Base-by-base conservation (phyloP, 805 yeast species). In the Kurtzmaniella fragi region DNA sequence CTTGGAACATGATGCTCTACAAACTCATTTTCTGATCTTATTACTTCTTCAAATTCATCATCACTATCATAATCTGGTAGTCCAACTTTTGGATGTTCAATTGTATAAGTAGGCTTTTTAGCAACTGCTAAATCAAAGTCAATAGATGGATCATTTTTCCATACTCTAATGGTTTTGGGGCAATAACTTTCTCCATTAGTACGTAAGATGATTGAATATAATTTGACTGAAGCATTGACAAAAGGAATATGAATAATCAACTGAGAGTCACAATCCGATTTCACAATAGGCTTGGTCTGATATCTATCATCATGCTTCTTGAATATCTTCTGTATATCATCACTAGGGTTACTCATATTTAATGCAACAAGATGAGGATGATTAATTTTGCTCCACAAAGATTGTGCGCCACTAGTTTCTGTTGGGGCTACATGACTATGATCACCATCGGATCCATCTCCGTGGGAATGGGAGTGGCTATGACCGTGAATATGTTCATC, bases 1-100 rank as follows among this genome's bases (percentile, higher is more conserved):
- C 96, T 70, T 15, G 95, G 95, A 25, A 89, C 60, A 42, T 77
- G 80, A 56, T 87, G 95, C 57, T 91, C 97, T 0, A 84, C 86
- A 52, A 88, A 82, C 39, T 73, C 77, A 8, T 52, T 57, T n/a
- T 71, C 66, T 11, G 54, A 47, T 32, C 54, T 60, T 15, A 62
- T 39, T 12, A 34, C 35, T 12, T 56, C 64, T 17, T 38, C 45
- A 28, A 9, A 39, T 23, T 63, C 71, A 28, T 65, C 73, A 12
- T 61, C 68, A 12, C 59, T 64, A 25, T 67, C 74, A 5, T 62
- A 65, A 14, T 68, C 49, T 41, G 56, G 37, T 29, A 67, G 63
- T 1, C 89, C 89, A 26, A 78, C 61, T 31, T 64, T 73, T 0
- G 96, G 95, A 41, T 84, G 91, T 17, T 70, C 73, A 5, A 86